Base-by-base conservation (phyloP, 345 rosid genomes). In the Litchi chinensis region DNA sequence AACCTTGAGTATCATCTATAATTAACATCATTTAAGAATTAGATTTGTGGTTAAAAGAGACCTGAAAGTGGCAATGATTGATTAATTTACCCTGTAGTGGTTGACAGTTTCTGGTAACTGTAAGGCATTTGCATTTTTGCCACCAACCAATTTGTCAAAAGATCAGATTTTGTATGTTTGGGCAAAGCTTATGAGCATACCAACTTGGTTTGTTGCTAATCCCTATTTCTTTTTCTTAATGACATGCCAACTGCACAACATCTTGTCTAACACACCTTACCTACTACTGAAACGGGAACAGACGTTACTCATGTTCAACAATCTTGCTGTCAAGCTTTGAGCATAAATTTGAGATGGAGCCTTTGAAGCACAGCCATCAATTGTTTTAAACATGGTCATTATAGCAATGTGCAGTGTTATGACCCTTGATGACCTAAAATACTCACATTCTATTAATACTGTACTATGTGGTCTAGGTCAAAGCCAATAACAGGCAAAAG, bases 401-500 rank as follows among this genome's bases (percentile, higher is more conserved):
- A 54, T 12, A 4, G 40, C 7, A 46, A 19, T 57, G 43, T 18
- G 5, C 12, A 67, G 48, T 19, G n/a, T 22, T 22, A 13, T 22
- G 69, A 62, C 68, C 1, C 32, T 40, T 57, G 39, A 48, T n/a
- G 8, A 8, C 65, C 43, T 18, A 16, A 70, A 48, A 77, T 10
- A 8, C 6, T 32, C 22, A 32, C 19, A 18, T 56, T 39, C 56
- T 52, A 7, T 26, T 48, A 41, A 18, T 21, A 21, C 60, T 48
- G 62, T 37, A 39, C 43, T 9, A 5, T 10, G 16, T n/a, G n/a
- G n/a, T n/a, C n/a, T n/a, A n/a, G n/a, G n/a, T n/a, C n/a, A n/a
- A n/a, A n/a, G n/a, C 81, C 41, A 71, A 26, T 40, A 26, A 66
- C 54, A 0, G 11, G 57, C 56, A 50, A 52, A 39, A 39, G 76